These are phyloP conservation scores for Gryganskiella cystojenkinii DNA, from an alignment of 192 early-diverging fungal genomes.

Conservation along the genomic window DNA sequence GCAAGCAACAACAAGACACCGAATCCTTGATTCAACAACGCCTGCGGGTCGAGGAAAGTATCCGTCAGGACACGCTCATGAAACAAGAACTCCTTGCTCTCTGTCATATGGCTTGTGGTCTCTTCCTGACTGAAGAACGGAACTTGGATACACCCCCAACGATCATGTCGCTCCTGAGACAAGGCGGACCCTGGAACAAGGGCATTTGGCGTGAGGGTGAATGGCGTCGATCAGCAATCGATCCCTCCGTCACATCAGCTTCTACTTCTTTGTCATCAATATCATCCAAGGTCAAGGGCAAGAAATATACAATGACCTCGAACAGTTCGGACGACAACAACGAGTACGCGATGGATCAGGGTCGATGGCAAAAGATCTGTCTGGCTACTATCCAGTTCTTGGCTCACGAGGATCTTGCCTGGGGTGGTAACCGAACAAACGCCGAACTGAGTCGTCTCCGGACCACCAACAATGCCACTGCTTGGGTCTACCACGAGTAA, in stretches of 20 bases:
- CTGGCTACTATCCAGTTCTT: conserved; percentile 41
- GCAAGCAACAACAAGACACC: background rate
- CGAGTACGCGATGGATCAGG: conserved; percentile 13
- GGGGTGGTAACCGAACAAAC: conserved; percentile 40
- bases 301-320: too few species aligned
- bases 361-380: conserved; percentile 40
- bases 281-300: too few species aligned
- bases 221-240: conserved; percentile 24
- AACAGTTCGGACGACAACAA: background rate
- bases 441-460: conserved; percentile 41
- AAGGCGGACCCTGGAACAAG: conserved; percentile 36
- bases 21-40: conserved; percentile 23
- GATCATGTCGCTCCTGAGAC: conserved; percentile 37
- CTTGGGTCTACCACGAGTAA: conserved; percentile 45
- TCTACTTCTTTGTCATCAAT: too few species aligned
- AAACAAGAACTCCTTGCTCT: conserved; percentile 40
- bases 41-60: conserved; percentile 31
- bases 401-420: conserved; percentile 34
- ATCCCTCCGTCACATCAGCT: background rate
- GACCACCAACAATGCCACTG: conserved; percentile 21
- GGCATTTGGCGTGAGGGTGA: conserved; percentile 48
- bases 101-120: conserved; percentile 48
- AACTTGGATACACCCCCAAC: conserved; percentile 18
- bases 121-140: conserved; percentile 23
- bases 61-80: conserved; percentile 22